Base-by-base conservation (phyloP, 768 basidiomycete genomes). In the Rhodosporidiobolus odoratus region DNA sequence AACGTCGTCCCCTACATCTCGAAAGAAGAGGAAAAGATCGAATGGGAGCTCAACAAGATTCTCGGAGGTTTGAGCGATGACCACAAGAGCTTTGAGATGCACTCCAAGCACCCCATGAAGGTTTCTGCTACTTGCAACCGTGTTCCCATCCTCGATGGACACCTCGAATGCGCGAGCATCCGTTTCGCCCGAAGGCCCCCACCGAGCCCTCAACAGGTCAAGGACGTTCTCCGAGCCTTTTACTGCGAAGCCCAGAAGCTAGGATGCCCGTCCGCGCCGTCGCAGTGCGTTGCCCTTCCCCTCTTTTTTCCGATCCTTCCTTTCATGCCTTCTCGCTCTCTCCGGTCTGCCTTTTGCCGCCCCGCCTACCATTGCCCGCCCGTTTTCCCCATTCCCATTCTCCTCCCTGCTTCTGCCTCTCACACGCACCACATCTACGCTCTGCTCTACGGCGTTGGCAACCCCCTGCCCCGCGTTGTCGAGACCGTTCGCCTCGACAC, bases 41-140 rank as follows among this genome's bases (percentile, higher is more conserved):
- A 99, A 79, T 99, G 96, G 96, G 96, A 99, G 82, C 89, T 91
- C 10, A 85, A 90, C 76, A 99, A 98, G 83, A 99, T 99, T 77
- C 86, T 99, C 30, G 95, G 96, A 32, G 92, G 88, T 4, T 76
- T 97, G 66, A 76, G 82, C 4, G 82, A 85, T 34, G 83, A 83
- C 58, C 73, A 79, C 9, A 85, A 84, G 66, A 77, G 84, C 17
- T 98, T 96, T 79, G 94, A 96, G 78, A 88, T 91, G 85, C 92
- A 92, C 81, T 81, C 86, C 1, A 78, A 78, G n/a, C 83, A 86
- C 48, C 91, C 92, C 0, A 82, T 99, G n/a, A 87, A 88, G 65
- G 86, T 99, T 50, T 92, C 91, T 9, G 96, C 96, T 0, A 85
- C 88, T 58, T 97, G 95, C 80, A 98, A 90, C 76, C 89, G 95